Percentiles rank a stretch among this genome's conserved stretches.
phyloP scores from a whole-genome alignment of 1,139 yeast genomes.

The Tardiomyces digboiensis region DNA sequence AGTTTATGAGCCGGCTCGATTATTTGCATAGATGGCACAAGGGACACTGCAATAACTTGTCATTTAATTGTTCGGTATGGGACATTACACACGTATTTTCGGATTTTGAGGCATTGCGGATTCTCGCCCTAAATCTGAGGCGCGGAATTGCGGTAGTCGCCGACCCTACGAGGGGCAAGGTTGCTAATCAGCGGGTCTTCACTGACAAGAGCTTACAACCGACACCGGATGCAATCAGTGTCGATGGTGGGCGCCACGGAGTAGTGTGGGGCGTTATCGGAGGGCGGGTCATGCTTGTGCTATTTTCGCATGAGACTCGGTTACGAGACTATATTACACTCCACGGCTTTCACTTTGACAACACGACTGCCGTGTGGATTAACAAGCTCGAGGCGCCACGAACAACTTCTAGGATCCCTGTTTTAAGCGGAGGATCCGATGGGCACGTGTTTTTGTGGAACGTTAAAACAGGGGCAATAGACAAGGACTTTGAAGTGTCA shows the following conservation, averaged over 20 bases:
- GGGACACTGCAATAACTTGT: constrained; percentile 19
- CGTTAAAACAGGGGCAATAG: not conserved
- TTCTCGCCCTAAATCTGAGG: constrained; percentile 17
- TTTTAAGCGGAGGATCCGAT: constrained; percentile 14
- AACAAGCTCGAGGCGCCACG: constrained; percentile 19
- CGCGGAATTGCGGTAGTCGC: constrained; percentile 22
- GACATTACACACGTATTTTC: constrained; percentile 17
- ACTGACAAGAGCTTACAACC: constrained; percentile 11
- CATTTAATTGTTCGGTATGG: constrained; percentile 19
- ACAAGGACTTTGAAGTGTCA: constrained; percentile 7
- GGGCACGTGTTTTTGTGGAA: constrained; percentile 19
- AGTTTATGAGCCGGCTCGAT: constrained; percentile 19
- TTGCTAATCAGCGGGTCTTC: constrained; percentile 20
- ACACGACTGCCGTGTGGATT: constrained; percentile 23
- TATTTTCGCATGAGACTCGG: constrained; percentile 22
- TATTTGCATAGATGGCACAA: constrained; percentile 22
- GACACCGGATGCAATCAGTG: constrained; percentile 10
- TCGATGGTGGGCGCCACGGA: constrained; percentile 26
- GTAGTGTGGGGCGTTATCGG: constrained; percentile 20
- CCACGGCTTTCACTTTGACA: constrained; percentile 14
- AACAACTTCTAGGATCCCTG: constrained; percentile 3
- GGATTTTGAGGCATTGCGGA: constrained; percentile 20
- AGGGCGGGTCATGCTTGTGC: constrained; percentile 19
- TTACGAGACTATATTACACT: constrained; percentile 19
- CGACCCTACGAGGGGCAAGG: constrained; percentile 26